Conservation (phyloP, 208 protist species). For the Strigomonas oncopelti region DNA sequence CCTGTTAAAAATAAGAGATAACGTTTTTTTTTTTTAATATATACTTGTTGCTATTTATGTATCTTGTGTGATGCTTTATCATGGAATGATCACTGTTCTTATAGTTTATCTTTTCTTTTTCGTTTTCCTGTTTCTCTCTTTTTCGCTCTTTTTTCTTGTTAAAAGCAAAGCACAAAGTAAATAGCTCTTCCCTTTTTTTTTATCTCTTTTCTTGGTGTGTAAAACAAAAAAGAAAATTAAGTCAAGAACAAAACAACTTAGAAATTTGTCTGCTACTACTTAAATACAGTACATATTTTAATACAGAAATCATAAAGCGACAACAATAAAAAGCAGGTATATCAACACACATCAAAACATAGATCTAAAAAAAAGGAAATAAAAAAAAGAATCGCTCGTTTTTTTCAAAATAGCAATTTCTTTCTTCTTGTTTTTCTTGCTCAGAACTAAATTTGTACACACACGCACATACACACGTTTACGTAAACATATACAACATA, state of each 20-base stretch:
- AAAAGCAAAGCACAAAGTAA: neutral
- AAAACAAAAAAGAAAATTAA: neutral
- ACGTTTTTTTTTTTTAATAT: neutral
- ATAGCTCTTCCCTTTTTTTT: neutral
- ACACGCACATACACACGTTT: neutral
- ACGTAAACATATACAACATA: neutral
- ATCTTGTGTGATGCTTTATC: no score
- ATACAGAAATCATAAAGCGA: no score
- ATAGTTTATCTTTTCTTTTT: constrained; percentile 4
- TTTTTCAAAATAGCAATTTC: neutral
- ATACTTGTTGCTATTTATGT: constrained; percentile 6
- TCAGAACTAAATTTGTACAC: neutral
- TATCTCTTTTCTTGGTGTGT: neutral
- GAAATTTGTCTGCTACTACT: neutral
- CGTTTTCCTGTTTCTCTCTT: neutral
- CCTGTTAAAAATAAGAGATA: constrained; percentile 5
- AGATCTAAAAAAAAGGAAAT: no score
- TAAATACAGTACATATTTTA: no score
- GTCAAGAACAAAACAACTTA: neutral
- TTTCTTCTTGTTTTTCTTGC: neutral
- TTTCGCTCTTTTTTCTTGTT: neutral
- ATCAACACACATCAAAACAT: no score
- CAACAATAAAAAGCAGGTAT: no score
- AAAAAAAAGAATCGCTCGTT: no score
- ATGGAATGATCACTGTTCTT: neutral